Percentiles rank a stretch among this genome's conserved stretches.
phyloP scores from a whole-genome alignment of 2,329 filamentous ascomycete genomes.

The Calonectria pauciramosa region DNA sequence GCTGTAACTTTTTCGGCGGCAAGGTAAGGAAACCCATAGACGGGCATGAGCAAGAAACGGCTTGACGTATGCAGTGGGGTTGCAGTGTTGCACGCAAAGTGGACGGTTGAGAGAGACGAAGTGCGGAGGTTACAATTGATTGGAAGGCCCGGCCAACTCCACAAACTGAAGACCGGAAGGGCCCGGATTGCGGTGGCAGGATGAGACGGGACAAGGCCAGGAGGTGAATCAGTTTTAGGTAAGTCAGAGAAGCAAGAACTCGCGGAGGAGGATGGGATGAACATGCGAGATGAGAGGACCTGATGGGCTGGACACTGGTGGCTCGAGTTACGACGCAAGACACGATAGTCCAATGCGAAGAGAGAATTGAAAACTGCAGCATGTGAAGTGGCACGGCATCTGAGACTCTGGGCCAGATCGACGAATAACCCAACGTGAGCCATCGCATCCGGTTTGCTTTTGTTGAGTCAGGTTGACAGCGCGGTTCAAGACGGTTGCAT shows the following conservation, averaged over 20 bases:
- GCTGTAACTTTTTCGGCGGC: background rate
- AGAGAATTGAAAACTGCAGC: background rate
- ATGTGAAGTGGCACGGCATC: slow-evolving; percentile 16
- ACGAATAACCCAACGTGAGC: background rate
- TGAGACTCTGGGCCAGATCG: background rate
- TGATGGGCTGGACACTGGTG: background rate
- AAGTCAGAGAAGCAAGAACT: slow-evolving; percentile 20
- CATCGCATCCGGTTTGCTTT: background rate
- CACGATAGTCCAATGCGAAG: background rate
- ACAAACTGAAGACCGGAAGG: slow-evolving; percentile 30
- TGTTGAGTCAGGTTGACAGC: background rate
- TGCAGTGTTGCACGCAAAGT: slow-evolving; percentile 21
- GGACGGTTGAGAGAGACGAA: slow-evolving; percentile 5
- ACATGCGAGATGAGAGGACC: slow-evolving; percentile 10
- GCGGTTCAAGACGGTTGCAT: background rate
- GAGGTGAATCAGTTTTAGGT: slow-evolving; percentile 20
- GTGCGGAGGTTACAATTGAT: slow-evolving; percentile 11
- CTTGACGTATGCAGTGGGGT: slow-evolving; percentile 14
- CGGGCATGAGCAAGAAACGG: background rate
- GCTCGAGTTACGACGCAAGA: background rate
- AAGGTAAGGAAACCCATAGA: background rate
- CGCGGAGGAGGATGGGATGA: slow-evolving; percentile 10
- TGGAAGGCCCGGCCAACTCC: slow-evolving; percentile 15
- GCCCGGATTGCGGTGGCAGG: slow-evolving; percentile 28
- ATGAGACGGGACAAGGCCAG: slow-evolving; percentile 39